Base-by-base conservation (phyloP, 768 basidiomycete genomes). In the Scleroderma citrinum region DNA sequence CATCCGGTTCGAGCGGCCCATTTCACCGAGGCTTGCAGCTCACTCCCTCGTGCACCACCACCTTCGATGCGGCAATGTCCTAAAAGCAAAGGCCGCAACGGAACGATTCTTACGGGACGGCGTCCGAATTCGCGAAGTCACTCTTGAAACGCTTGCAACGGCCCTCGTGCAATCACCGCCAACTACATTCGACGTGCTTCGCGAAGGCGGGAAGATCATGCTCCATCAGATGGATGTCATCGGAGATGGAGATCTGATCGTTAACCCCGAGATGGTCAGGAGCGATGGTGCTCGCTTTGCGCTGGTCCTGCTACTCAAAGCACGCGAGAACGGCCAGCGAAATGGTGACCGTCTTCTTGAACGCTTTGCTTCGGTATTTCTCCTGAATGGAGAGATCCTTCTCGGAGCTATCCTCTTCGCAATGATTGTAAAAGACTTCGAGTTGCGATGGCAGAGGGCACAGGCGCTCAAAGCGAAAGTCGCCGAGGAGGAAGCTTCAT, bases 321-420 rank as follows among this genome's bases (percentile, higher is more conserved):
- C 84, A 0, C 74, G 78, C n/a, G 63, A 71, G 36, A 74, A 76
- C 38, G 72, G 79, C 24, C 78, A 79, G 44, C 69, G 73, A 26
- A 76, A 82, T 38, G 78, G 80, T 2, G 66, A 76, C n/a, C 68
- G 70, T 26, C 80, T 87, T 72, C 87, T 81, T 59, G 74, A 75
- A 45, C 70, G 72, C 2, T 64, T 88, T 43, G 71, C 90, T 54
- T 69, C 76, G 3, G 74, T 82, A 8, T 85, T 83, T 48, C 69
- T 92, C 17, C 61, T 88, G 34, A 87, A 91, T 44, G 86, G 87
- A 21, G 89, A 92, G 60, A 81, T 92, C 43, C 74, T 91, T 35
- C 72, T 86, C n/a, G 87, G 79, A 0, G 82, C 84, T 1, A 66
- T 90, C 23, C 67, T 89, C 5, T 86, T 90, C 48, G 83, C 76